Evolutionary conservation across 768 basidiomycete species (phyloP).

Genomic region (Mycena epipterygia): DNA sequence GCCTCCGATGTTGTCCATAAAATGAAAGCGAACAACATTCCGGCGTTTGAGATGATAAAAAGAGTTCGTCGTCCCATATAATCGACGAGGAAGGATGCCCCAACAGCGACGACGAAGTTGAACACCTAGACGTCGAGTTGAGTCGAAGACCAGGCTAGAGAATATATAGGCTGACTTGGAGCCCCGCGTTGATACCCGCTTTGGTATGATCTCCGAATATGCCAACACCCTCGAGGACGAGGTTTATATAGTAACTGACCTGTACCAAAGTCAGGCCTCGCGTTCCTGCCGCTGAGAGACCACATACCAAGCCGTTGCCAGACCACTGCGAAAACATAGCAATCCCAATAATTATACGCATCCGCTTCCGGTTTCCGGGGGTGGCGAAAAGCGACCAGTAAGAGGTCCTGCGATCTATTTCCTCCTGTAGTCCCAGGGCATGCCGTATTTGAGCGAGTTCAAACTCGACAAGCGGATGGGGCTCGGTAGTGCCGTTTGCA

Average conservation of each 20-base stretch:
- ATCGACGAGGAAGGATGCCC: slow-evolving; percentile 76
- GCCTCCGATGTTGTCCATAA: slow-evolving; percentile 69
- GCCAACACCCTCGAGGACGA: slow-evolving; percentile 75
- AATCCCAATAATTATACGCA: slow-evolving; percentile 76
- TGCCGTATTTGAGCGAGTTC: slow-evolving; percentile 79
- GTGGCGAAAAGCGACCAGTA: slow-evolving; percentile 70
- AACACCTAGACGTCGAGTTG: slow-evolving; percentile 56
- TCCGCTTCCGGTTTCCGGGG: slow-evolving; percentile 76
- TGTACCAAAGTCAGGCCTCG: neutral
- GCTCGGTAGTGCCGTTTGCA: slow-evolving; percentile 69
- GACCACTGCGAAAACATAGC: slow-evolving; percentile 85
- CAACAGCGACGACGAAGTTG: slow-evolving; percentile 72
- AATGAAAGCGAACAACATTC: slow-evolving; percentile 62
- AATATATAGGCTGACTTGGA: slow-evolving; percentile 58
- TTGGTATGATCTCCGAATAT: slow-evolving; percentile 67
- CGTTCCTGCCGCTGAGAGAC: neutral
- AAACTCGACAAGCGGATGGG: slow-evolving; percentile 70
- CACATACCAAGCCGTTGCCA: slow-evolving; percentile 75
- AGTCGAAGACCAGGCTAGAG: neutral
- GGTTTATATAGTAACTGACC: slow-evolving; percentile 73
- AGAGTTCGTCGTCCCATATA: slow-evolving; percentile 76
- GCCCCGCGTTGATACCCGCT: slow-evolving; percentile 71
- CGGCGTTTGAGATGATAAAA: slow-evolving; percentile 75
- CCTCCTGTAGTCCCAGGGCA: slow-evolving; percentile 74
- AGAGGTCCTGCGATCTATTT: slow-evolving; percentile 61